These are phyloP conservation scores for Aurifilum marmelostoma DNA, from an alignment of 2,329 filamentous ascomycete genomes.

Conservation along the genomic window DNA sequence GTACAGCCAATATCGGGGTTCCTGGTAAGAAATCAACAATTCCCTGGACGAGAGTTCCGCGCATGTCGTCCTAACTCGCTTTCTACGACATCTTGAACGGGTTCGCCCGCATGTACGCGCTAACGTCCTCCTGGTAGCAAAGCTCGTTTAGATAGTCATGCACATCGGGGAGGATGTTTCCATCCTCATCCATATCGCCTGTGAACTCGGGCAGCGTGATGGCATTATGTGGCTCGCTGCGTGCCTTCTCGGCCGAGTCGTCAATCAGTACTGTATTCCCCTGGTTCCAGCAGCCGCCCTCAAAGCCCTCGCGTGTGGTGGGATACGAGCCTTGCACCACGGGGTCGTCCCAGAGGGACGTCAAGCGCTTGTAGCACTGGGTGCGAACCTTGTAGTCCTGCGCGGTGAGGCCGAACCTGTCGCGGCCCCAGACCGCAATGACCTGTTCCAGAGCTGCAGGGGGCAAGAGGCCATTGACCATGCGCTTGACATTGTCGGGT, in stretches of 20 bases:
- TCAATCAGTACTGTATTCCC: constrained; percentile 89
- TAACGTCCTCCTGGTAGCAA: constrained; percentile 61
- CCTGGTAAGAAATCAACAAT: neutral
- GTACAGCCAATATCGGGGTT: neutral
- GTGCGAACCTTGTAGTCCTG: constrained; percentile 71
- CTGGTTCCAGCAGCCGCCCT: constrained; percentile 68
- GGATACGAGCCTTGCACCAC: constrained; percentile 50
- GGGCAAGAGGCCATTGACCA: constrained; percentile 68
- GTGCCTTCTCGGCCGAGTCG: constrained; percentile 79
- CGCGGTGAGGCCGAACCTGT: constrained; percentile 69
- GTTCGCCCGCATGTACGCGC: constrained; percentile 57
- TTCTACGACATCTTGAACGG: constrained; percentile 51
- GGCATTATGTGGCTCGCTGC: constrained; percentile 81
- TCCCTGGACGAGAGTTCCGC: neutral
- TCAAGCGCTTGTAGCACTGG: constrained; percentile 88
- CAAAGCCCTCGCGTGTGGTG: constrained; percentile 34
- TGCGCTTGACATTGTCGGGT: constrained; percentile 69
- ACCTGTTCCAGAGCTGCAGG: constrained; percentile 56
- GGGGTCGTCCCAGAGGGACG: constrained; percentile 67
- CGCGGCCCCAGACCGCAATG: constrained; percentile 76
- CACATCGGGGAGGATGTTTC: constrained; percentile 57
- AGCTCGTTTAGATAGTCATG: constrained; percentile 64
- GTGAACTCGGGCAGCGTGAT: constrained; percentile 79
- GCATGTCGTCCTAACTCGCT: constrained; percentile 17
- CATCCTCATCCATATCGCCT: constrained; percentile 46